Evolutionary conservation across 1,284 basidiomycete genomes (phyloP), one percentile per base, ranked within the genome.

Genomic region (Sporisorium graminicola): DNA sequence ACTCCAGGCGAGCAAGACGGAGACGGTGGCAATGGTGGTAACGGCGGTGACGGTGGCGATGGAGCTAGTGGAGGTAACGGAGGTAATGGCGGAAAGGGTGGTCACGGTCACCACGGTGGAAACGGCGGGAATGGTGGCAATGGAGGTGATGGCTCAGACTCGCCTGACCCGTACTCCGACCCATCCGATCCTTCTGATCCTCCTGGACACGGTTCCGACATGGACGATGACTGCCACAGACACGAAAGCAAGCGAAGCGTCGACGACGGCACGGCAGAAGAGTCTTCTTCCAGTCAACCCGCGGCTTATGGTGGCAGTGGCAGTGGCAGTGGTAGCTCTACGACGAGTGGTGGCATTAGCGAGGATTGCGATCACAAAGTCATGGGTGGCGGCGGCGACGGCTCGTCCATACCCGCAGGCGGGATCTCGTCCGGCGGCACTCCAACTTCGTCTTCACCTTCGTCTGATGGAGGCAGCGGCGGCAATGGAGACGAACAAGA

Each of bases 21-120:
- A 20, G 3, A 10, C 40, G 9, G 40, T 9, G 40, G 8, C 6
- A 10, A 20, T 20, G 18, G 40, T 43, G 40, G 37, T 12, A 13
- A 37, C 14, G 35, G 35, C 6, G 35, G 35, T 37, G 35, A 37
- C 14, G 35, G 35, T 3, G 35, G 35, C 35, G 35, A 37, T 22
- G 57, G 33, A 18, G 26, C n/a, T 5, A 27, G 22, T 35, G 52
- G 43, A 40, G 52, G 27, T 33, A 18, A 44, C 10, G 58, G 37
- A 3, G 40, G 53, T 22, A 14, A 56, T 31, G 54, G 46, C 3
- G 49, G 37, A 5, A 20, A 43, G 12, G 54, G 47, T 29, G 61
- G 51, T 43, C 35, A 55, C 13, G 60, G 43, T 1, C 27, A 27
- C 24, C 16, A 24, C 14, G 40, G 40, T 24, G 53, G n/a, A 12